Base-by-base conservation (phyloP, 768 basidiomycete species). In the Nidularia sp. region DNA sequence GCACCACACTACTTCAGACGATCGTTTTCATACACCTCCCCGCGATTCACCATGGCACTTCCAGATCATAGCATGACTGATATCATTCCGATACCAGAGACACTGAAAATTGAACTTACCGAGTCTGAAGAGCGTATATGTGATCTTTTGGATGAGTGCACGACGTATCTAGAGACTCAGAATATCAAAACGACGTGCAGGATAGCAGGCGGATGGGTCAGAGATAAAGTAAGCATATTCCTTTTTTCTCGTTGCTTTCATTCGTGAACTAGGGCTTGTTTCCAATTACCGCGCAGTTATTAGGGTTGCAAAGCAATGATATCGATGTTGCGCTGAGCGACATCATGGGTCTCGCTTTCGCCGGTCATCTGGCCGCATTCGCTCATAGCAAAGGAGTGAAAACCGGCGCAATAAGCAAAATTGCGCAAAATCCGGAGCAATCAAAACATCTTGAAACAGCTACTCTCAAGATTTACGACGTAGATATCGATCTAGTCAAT, bases 371-470 rank as follows among this genome's bases (percentile, higher is more conserved):
- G 52, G 78, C 84, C 6, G 68, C 75, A 22, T 95, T 83, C 68
- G 76, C 81, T 1, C 60, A 71, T 1, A 65, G 68, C 12, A 81
- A 82, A 60, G 71, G 77, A 9, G 60, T 87, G 9, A 59, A 75
- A 33, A 76, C 81, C 3, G 83, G 83, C 33, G 73, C 76, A 6
- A 81, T 96, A 47, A 81, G 87, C 18, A 92, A 86, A 64, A 90
- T 99, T 53, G 91, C 90, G 53, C 85, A 86, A 54, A 98, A 98
- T 63, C 96, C 97, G 0, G 93, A 94, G 41, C 96, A 98, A 71
- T 95, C 92, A 33, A 99, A 99, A 65, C 97, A 99, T 69, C 79
- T 99, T 32, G 96, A 98, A 70, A 98, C 97, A 1, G 95, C 95
- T 2, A 86, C 86, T 41, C 86, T 93, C 36, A 84, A 81, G 42